Base-by-base conservation (phyloP, 768 basidiomycete species). In the Nidularia sp. region DNA sequence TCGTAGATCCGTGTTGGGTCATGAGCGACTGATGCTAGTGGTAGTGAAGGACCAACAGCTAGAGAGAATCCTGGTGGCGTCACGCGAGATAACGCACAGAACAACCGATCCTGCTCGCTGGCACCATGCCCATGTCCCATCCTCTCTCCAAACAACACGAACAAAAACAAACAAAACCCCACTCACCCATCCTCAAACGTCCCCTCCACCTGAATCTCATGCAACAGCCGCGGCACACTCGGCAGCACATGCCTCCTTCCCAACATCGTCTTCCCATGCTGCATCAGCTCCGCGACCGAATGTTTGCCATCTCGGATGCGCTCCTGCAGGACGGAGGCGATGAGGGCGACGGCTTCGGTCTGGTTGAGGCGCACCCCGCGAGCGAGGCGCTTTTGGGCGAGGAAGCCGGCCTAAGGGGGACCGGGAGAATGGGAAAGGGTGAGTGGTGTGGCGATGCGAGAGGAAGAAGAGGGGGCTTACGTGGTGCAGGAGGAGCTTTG, bases 301-400 rank as follows among this genome's bases (percentile, higher is more conserved):
- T 93, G 79, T 12, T 69, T 65, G 2, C 95, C 96, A 88, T 98
- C 97, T 7, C 97, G 79, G 60, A 97, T 96, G 46, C 84, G 82
- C 66, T 98, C 96, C 60, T 98, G 96, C 1, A 98, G 80, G 60
- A 92, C 89, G n/a, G 83, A 84, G 1, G 93, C 86, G 57, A 99
- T 93, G 6, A 99, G 80, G 2, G 92, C 94, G 10, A 85, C 80
- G 0, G 94, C 87, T 70, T 99, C 97, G 2, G 90, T 80, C 55
- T 85, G 72, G 69, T 98, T 98, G 50, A 98, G 81, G 50, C 79
- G 80, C 34, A 96, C 66, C 6, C 97, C 97, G n/a, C 97, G 81
- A 4, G 96, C 96, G 12, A 99, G 84, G 39, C 97, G 88, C 61
- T 93, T 88, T 70, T 98, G 96, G 1, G 97, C 93, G 13, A 98